Base-by-base conservation (phyloP, 768 basidiomycete genomes). In the Mycena venus region DNA sequence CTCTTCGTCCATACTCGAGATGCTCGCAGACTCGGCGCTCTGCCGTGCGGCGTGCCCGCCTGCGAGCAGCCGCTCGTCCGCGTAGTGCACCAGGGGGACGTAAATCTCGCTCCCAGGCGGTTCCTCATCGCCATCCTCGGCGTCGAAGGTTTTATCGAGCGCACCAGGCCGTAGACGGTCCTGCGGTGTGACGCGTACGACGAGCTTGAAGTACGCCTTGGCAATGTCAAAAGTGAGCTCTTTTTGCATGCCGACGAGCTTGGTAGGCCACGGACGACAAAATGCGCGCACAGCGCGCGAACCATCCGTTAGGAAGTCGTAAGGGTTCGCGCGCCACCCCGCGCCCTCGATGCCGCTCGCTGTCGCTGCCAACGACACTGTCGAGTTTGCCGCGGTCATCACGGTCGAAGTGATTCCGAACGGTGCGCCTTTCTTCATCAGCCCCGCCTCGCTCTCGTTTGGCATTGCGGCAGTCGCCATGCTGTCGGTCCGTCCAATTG, bases 31-130 rank as follows among this genome's bases (percentile, higher is more conserved):
- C 15, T 76, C 74, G 11, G 31, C 51, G 29, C 70, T 75, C 59
- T 72, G 70, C 74, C 60, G 75, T 19, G 15, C 21, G 31, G 31
- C 76, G 74, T 19, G 75, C 56, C 76, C 77, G 75, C 56, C 72
- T 49, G 29, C 74, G n/a, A 87, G 70, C 32, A 86, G 59, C 58
- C 82, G 75, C 56, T 74, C 75, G 73, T 88, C 87, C 4, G 93
- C 95, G 80, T 92, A 99, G 81, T 99, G 98, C 23, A 98, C 92
- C 60, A 96, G 87, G 6, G 98, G 98, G 1, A 99, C 82, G 81
- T 90, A 99, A 25, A 99, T 92, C 87, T 98, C 98, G 23, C 96
- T 99, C n/a, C 92, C 88, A 1, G 90, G 83, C 32, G 80, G 81
- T 21, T 86, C 85, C 2, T 82, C 78, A 19, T 74, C 74, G 49